Evolutionary conservation across 768 basidiomycete genomes (phyloP).

Genomic region (Candolleomyces eurysporus): DNA sequence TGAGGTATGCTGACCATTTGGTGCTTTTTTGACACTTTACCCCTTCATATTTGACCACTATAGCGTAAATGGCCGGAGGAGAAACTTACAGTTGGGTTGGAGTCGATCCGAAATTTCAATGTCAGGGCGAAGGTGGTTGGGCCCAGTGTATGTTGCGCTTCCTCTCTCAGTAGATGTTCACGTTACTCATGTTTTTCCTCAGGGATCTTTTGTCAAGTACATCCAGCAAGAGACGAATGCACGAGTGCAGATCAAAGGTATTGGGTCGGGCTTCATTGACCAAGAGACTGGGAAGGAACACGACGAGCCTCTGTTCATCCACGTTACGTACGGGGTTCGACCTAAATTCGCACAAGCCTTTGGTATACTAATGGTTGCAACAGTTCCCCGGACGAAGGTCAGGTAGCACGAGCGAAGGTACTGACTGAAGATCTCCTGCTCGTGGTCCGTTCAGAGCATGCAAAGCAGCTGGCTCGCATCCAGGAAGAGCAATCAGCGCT

Average conservation of each 20-base stretch:
- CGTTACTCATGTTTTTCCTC: slow-evolving; percentile 1
- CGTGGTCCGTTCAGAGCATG: slow-evolving; percentile 87
- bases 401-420: slow-evolving; percentile 83
- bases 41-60: background rate
- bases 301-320: slow-evolving; percentile 89
- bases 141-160: slow-evolving; percentile 61
- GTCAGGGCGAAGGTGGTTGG: slow-evolving; percentile 97
- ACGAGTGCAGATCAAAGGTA: slow-evolving; percentile 94
- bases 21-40: background rate
- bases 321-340: slow-evolving; percentile 51
- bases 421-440: slow-evolving; percentile 86
- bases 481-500: slow-evolving; percentile 83
- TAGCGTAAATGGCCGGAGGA: slow-evolving; percentile 98
- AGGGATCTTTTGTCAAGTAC: slow-evolving; percentile 98
- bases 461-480: slow-evolving; percentile 65
- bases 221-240: slow-evolving; percentile 96
- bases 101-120: slow-evolving; percentile 96
- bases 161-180: background rate
- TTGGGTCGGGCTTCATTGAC: slow-evolving; percentile 94
- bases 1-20: background rate
- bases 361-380: too few species aligned
- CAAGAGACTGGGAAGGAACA: slow-evolving; percentile 78
- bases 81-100: slow-evolving; percentile 85
- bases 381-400: slow-evolving; percentile 78
- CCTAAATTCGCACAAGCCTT: too few species aligned